A percentile compares a stretch with the other conserved stretches of the same genome.
Conservation (phyloP, 805 yeast genomes). For the Komagataella kurtzmanii region DNA sequence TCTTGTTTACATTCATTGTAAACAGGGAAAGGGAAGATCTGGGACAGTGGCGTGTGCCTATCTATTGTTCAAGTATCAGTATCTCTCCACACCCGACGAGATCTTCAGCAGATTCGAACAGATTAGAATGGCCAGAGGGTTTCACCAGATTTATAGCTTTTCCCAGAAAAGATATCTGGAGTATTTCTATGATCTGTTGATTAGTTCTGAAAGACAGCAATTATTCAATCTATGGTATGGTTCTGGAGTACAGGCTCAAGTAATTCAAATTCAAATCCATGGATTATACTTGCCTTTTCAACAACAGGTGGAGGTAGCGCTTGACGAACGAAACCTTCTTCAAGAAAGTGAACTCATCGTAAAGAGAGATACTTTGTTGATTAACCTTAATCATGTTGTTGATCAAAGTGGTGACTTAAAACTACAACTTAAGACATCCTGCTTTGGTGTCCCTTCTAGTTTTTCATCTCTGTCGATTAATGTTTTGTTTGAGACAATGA, state of each 20-base stretch:
- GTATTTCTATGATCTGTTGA: conserved; percentile 24
- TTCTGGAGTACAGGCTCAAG: neutral
- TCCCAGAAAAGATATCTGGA: conserved; percentile 57
- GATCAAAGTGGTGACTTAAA: neutral
- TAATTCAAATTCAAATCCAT: neutral
- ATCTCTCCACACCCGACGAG: neutral
- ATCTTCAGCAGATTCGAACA: neutral
- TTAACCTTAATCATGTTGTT: neutral
- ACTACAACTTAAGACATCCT: neutral
- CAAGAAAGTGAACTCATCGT: neutral
- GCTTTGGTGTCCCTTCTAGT: neutral
- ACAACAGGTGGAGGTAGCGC: neutral
- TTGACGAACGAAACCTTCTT: neutral
- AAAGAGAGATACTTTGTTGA: neutral
- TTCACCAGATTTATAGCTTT: conserved; percentile 11
- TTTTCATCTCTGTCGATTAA: neutral
- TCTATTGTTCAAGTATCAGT: conserved; percentile 33
- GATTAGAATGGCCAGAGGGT: neutral
- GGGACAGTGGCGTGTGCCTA: conserved; percentile 67
- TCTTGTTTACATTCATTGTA: conserved; percentile 66
- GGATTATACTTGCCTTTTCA: neutral
- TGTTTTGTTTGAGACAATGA: neutral
- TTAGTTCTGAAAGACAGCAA: neutral
- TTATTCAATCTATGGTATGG: neutral
- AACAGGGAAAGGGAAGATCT: conserved; percentile 86